phyloP scores from a whole-genome alignment of 257 asterid genomes.

The Voacanga thouarsii region DNA sequence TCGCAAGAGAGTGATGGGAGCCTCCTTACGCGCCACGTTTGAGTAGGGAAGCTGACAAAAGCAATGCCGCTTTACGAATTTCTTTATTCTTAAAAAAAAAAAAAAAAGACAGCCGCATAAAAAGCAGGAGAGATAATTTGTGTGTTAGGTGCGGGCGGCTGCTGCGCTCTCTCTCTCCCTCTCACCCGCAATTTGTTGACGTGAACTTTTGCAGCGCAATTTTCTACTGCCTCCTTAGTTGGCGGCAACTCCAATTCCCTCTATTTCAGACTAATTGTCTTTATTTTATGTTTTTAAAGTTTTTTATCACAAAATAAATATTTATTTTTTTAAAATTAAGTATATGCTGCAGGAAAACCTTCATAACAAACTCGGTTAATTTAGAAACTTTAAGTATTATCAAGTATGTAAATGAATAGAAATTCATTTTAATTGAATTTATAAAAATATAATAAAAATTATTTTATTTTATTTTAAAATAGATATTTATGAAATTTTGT shows the following conservation, averaged over 20 bases:
- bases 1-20: background rate
- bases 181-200: conserved; percentile 6
- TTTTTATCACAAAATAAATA: no score
- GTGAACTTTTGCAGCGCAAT: conserved; percentile 10
- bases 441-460: no score
- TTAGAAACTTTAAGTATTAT: no score
- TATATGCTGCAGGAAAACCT: no score
- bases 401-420: no score
- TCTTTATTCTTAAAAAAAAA: background rate
- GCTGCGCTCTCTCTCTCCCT: conserved; percentile 3
- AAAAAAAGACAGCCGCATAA: conserved; percentile 3
- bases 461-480: no score
- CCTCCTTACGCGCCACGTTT: conserved; percentile 27
- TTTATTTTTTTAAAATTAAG: no score
- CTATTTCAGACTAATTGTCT: no score
- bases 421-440: no score
- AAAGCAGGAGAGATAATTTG: background rate
- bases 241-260: conserved; percentile 10
- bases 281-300: no score
- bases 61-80: conserved; percentile 9
- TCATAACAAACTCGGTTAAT: no score
- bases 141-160: conserved; percentile 17
- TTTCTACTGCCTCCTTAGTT: conserved; percentile 17
- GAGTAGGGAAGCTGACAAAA: conserved; percentile 8
- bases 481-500: no score